Evolutionary conservation across 805 yeast genomes (phyloP), one percentile per base, ranked within the genome.

Genomic region (Pichia insulana): DNA sequence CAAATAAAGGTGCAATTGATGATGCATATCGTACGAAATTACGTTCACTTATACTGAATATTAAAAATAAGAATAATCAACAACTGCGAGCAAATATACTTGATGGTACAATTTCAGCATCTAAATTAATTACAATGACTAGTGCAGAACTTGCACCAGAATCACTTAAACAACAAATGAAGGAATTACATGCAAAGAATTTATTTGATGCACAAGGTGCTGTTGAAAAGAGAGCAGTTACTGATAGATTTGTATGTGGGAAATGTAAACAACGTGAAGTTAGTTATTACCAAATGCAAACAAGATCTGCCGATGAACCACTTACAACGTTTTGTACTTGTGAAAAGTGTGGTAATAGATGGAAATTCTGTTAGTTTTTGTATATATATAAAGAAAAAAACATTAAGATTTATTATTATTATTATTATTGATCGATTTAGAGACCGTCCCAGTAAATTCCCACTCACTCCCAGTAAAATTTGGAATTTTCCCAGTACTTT

Each of bases 301-400:
- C 98, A 28, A 74, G 98, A 65, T 85, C 96, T 44, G 98, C 98
- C 16, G 98, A 92, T 76, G 98, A 92, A 65, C 98, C 98, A 46
- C 74, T 92, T 56, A 92, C 98, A 7, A 92, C 98, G 1, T 92
- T 92, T 61, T 92, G 98, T 69, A 89, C 96, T 3, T 92, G 98
- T 69, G 97, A 89, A 57, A 86, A 78, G 51, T 92, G 98, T 69
- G 97, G 97, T 49, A 87, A 92, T 59, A 77, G 97, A 63, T 92
- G 98, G 98, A 92, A 92, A 65, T 92, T 92, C 60, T 84, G 95
- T 27, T 89, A 61, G 52, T 11, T 30, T 15, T 34, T 34, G 34
- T 40, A 15, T 34, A 34, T 34, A 9, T 36, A 28, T 27, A 36
- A 15, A 25, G 20, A 6, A 4, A 13, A 22, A 6, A 22, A 22